These are phyloP conservation scores for Paracorniculantispora psalliotae DNA, from an alignment of 2,329 filamentous ascomycete species.

Conservation along the genomic window DNA sequence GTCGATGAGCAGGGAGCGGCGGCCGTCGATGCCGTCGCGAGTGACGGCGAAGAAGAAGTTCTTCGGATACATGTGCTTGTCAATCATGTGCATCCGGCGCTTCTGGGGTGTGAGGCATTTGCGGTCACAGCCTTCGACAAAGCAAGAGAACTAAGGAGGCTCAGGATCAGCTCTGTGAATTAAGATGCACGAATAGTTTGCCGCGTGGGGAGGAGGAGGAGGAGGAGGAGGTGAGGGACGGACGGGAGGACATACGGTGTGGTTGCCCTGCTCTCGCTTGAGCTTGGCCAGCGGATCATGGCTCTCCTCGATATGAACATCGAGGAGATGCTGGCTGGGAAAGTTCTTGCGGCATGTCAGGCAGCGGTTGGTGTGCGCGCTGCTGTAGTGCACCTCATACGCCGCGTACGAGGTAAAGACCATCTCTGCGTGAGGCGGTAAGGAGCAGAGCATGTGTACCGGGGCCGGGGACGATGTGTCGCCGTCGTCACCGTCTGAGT, in stretches of 20 bases:
- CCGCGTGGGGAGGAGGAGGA: no score
- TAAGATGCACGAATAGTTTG: not conserved
- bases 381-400: slow-evolving; percentile 82
- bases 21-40: slow-evolving; percentile 82
- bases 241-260: slow-evolving; percentile 65
- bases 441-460: slow-evolving; percentile 67
- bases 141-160: slow-evolving; percentile 67
- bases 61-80: slow-evolving; percentile 88
- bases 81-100: slow-evolving; percentile 80
- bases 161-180: not conserved
- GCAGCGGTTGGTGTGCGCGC: slow-evolving; percentile 79
- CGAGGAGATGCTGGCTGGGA: slow-evolving; percentile 74
- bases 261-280: slow-evolving; percentile 73
- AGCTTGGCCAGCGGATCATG: slow-evolving; percentile 77
- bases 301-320: slow-evolving; percentile 82
- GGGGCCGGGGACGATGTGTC: slow-evolving; percentile 19
- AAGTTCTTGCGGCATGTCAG: slow-evolving; percentile 82
- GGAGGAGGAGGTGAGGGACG: slow-evolving; percentile 31
- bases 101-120: slow-evolving; percentile 81
- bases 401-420: slow-evolving; percentile 70
- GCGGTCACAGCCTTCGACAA: slow-evolving; percentile 81
- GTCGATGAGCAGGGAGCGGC: slow-evolving; percentile 69
- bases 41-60: slow-evolving; percentile 86
- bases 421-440: slow-evolving; percentile 74
- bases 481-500: slow-evolving; percentile 29